Conservation (phyloP, 2,329 filamentous ascomycete species). For the Cladophialophora yegresii region DNA sequence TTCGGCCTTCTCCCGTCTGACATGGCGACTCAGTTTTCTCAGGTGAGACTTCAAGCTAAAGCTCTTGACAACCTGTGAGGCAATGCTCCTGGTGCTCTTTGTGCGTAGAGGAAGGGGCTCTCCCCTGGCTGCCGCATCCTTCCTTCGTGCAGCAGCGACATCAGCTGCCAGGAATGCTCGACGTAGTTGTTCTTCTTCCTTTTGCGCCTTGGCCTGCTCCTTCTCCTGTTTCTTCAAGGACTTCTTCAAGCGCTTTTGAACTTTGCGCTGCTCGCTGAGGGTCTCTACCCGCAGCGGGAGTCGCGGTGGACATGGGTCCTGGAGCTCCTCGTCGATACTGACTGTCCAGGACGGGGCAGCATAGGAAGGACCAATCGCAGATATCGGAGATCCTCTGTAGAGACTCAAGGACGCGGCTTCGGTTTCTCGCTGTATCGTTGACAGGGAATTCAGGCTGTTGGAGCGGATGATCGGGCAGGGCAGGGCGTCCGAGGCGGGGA, state of each 20-base stretch:
- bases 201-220: conserved; percentile 22
- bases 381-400: conserved; percentile 32
- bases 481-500: conserved; percentile 20
- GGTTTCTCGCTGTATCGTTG: conserved; percentile 28
- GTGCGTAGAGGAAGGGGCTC: conserved; percentile 18
- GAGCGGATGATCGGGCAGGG: conserved; percentile 23
- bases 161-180: conserved; percentile 22
- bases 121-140: conserved; percentile 15
- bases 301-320: conserved; percentile 24
- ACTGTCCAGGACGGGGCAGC: conserved; percentile 11
- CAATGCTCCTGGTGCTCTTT: conserved; percentile 28
- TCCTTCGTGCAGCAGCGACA: conserved; percentile 19
- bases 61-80: conserved; percentile 31
- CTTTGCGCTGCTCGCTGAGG: conserved; percentile 29
- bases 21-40: conserved; percentile 21
- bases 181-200: conserved; percentile 24
- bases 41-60: conserved; percentile 25
- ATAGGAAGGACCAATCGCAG: conserved; percentile 23
- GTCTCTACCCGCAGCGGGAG: conserved; percentile 22
- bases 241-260: conserved; percentile 29
- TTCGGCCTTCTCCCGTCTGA: conserved; percentile 12
- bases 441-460: conserved; percentile 31
- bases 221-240: conserved; percentile 28
- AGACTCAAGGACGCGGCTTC: conserved; percentile 29
- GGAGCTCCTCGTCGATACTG: conserved; percentile 19